These are phyloP conservation scores for Candida sanyaensis DNA, from an alignment of 1,139 yeast genomes.

Conservation along the genomic window DNA sequence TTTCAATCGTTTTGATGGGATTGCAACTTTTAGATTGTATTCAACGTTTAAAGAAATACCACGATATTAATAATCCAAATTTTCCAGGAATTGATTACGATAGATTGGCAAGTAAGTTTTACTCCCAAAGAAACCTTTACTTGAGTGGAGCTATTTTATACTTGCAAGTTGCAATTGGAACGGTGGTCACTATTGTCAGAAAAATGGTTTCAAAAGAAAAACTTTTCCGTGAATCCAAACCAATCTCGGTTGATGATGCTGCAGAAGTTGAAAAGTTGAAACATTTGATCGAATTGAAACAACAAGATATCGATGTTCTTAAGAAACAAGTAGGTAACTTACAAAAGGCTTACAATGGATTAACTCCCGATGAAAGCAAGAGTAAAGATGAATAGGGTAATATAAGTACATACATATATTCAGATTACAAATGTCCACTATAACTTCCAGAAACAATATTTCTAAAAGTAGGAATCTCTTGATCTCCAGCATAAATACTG, in stretches of 20 bases:
- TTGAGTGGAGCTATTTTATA: slow-evolving; percentile 71
- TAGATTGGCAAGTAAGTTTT: slow-evolving; percentile 57
- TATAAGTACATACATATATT: not conserved
- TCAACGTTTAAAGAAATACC: slow-evolving; percentile 42
- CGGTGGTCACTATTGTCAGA: slow-evolving; percentile 56
- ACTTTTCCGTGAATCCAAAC: slow-evolving; percentile 30
- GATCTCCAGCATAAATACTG: slow-evolving; percentile 20
- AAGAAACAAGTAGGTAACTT: slow-evolving; percentile 56
- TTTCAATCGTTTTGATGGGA: slow-evolving; percentile 46
- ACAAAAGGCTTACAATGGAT: slow-evolving; percentile 53
- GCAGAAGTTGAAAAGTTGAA: slow-evolving; percentile 39
- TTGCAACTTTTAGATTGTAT: slow-evolving; percentile 64
- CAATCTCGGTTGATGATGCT: slow-evolving; percentile 22
- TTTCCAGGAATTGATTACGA: slow-evolving; percentile 31
- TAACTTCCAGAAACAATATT: slow-evolving; percentile 41
- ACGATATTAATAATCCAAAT: slow-evolving; percentile 25
- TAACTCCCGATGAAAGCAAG: slow-evolving; percentile 21
- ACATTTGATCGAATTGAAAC: slow-evolving; percentile 45
- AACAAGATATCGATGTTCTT: slow-evolving; percentile 50
- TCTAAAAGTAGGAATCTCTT: slow-evolving; percentile 31
- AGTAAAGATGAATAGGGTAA: slow-evolving; percentile 8
- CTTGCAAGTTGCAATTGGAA: slow-evolving; percentile 57
- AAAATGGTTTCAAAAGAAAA: slow-evolving; percentile 62
- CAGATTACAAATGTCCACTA: slow-evolving; percentile 25
- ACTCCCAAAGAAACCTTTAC: slow-evolving; percentile 70